phyloP scores from a whole-genome alignment of 495 filamentous ascomycete species.

The Penicillium antarcticum region DNA sequence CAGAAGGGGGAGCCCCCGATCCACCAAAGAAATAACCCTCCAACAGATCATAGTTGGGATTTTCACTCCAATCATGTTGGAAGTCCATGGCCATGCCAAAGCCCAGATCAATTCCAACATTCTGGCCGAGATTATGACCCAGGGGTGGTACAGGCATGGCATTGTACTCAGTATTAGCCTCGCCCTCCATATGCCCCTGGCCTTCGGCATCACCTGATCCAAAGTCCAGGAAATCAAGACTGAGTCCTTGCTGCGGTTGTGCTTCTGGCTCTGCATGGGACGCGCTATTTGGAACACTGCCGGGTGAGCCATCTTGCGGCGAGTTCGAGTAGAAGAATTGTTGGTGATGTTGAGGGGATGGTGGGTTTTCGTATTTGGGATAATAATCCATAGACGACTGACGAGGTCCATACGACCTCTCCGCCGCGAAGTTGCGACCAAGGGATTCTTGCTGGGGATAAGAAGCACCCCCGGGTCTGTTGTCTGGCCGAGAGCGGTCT shows the following conservation, averaged over 20 bases:
- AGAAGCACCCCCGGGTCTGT: constrained; percentile 8
- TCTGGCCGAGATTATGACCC: constrained; percentile 37
- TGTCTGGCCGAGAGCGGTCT: constrained; percentile 23
- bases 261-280: constrained; percentile 25
- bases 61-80: constrained; percentile 79
- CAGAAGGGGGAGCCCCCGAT: constrained; percentile 30
- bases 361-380: constrained; percentile 33
- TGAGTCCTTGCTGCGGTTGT: constrained; percentile 26
- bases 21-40: constrained; percentile 90
- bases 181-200: constrained; percentile 23
- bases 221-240: constrained; percentile 42
- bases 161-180: constrained; percentile 30
- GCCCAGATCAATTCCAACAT: constrained; percentile 63
- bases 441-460: constrained; percentile 28
- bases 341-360: constrained; percentile 28
- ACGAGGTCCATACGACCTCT: constrained; percentile 28
- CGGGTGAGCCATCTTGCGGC: constrained; percentile 38
- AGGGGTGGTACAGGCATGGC: constrained; percentile 25
- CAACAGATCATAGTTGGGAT: constrained; percentile 76
- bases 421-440: constrained; percentile 20
- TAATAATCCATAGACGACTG: constrained; percentile 41
- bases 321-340: constrained; percentile 40
- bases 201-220: constrained; percentile 25
- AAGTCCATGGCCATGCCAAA: constrained; percentile 71
- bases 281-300: constrained; percentile 19